These are phyloP conservation scores for Tulasnella sp. DNA, from an alignment of 768 basidiomycete species.

Conservation along the genomic window DNA sequence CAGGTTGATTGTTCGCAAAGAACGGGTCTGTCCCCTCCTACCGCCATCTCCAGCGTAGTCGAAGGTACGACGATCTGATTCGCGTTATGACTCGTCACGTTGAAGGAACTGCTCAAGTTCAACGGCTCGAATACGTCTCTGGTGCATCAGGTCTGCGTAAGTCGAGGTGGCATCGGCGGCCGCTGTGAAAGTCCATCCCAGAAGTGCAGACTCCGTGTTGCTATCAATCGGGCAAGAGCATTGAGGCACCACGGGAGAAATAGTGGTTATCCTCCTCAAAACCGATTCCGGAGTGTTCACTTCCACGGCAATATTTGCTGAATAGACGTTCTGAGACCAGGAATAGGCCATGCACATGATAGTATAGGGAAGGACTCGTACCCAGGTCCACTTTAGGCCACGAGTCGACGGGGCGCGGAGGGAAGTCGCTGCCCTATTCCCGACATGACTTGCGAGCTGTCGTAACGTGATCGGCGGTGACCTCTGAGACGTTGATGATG, in stretches of 20 bases:
- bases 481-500: background rate
- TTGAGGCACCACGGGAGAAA: constrained; percentile 23
- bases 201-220: constrained; percentile 29
- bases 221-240: constrained; percentile 36
- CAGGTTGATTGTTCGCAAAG: background rate
- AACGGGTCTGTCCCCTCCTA: too few species aligned
- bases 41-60: background rate
- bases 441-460: constrained; percentile 20
- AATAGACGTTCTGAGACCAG: constrained; percentile 26
- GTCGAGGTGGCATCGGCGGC: background rate
- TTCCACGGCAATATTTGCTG: too few species aligned
- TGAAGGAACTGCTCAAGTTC: background rate
- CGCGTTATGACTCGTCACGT: constrained; percentile 16
- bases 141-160: background rate
- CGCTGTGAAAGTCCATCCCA: constrained; percentile 32
- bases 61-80: background rate
- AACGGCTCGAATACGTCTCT: background rate
- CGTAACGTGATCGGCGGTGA: constrained; percentile 18
- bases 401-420: constrained; percentile 26
- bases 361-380: background rate
- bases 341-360: too few species aligned
- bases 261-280: background rate
- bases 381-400: constrained; percentile 33
- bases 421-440: constrained; percentile 30
- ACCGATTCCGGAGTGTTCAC: background rate